A percentile compares a stretch with the other conserved stretches of the same genome.
phyloP scores from a whole-genome alignment of 2,329 filamentous ascomycete species.

The Fusarium beomiforme region DNA sequence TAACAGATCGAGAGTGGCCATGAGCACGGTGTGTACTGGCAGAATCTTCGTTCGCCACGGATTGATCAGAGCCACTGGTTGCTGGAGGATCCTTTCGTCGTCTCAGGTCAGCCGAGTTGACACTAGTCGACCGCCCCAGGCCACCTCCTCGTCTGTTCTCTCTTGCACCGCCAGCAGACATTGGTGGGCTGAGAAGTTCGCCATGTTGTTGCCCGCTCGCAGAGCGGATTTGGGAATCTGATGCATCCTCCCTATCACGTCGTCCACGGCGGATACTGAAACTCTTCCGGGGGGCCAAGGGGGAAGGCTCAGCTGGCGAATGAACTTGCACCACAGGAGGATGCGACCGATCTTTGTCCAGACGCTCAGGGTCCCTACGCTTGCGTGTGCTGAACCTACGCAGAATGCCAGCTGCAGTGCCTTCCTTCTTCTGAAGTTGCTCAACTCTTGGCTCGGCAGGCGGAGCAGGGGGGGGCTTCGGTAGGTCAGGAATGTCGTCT shows the following conservation, averaged over 20 bases:
- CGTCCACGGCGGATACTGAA: constrained; percentile 79
- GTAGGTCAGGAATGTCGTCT: constrained; percentile 80
- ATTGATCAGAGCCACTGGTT: constrained; percentile 84
- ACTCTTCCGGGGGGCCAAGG: constrained; percentile 78
- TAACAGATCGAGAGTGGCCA: constrained; percentile 66
- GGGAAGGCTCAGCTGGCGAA: constrained; percentile 71
- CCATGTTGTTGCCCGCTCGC: constrained; percentile 77
- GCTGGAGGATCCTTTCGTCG: constrained; percentile 76
- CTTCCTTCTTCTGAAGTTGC: constrained; percentile 81
- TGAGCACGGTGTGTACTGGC: constrained; percentile 62
- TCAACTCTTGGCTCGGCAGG: constrained; percentile 67
- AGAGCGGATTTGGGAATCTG: constrained; percentile 59
- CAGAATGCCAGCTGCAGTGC: constrained; percentile 83
- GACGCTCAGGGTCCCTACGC: constrained; percentile 72
- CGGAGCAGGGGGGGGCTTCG: constrained; percentile 42
- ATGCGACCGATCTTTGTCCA: constrained; percentile 72
- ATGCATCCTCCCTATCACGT: constrained; percentile 62
- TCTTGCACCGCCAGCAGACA: constrained; percentile 65
- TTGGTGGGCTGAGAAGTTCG: constrained; percentile 80
- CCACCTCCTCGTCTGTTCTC: constrained; percentile 70
- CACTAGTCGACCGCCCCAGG: constrained; percentile 87
- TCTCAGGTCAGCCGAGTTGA: constrained; percentile 86
- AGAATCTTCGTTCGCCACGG: constrained; percentile 65
- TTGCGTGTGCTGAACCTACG: constrained; percentile 91
- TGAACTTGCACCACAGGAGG: constrained; percentile 83